Conservation (phyloP, 495 filamentous ascomycete genomes). For the Thozetella sp. region DNA sequence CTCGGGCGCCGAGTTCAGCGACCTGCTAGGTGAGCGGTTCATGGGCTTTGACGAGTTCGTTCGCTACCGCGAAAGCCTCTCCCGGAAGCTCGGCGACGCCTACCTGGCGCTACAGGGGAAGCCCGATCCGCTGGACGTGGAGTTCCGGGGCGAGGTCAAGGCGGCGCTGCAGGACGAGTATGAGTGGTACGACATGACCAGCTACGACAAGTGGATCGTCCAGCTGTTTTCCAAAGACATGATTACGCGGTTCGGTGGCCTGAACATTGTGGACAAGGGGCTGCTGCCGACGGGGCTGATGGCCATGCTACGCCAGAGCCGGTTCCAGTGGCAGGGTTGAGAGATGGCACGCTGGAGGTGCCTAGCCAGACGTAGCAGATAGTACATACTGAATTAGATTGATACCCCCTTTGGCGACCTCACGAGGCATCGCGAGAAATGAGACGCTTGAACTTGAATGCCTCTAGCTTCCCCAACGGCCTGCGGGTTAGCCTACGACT, state of each 20-base stretch:
- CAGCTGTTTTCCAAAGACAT: constrained; percentile 53
- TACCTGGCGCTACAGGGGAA: constrained; percentile 14
- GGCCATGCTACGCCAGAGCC: constrained; percentile 38
- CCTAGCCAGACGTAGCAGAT: background rate
- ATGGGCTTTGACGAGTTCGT: constrained; percentile 49
- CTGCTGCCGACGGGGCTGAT: constrained; percentile 56
- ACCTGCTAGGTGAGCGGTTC: constrained; percentile 31
- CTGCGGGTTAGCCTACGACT: too few species aligned
- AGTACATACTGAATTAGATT: constrained; percentile 5
- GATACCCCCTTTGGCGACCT: background rate
- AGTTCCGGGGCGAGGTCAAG: constrained; percentile 10
- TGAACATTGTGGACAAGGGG: constrained; percentile 51
- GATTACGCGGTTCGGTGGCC: constrained; percentile 46
- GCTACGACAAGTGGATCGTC: constrained; percentile 50
- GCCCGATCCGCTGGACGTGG: constrained; percentile 5
- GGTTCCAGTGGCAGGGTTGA: constrained; percentile 27
- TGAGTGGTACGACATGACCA: constrained; percentile 10
- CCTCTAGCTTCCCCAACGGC: too few species aligned
- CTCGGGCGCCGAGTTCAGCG: constrained; percentile 8
- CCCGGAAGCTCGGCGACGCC: constrained; percentile 8
- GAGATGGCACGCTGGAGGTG: background rate
- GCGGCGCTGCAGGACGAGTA: constrained; percentile 13
- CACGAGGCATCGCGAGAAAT: too few species aligned
- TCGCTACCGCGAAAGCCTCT: constrained; percentile 41
- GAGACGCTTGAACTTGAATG: too few species aligned